These are phyloP conservation scores for Mytilinidion resinicola DNA, from an alignment of 495 filamentous ascomycete species.

Conservation along the genomic window DNA sequence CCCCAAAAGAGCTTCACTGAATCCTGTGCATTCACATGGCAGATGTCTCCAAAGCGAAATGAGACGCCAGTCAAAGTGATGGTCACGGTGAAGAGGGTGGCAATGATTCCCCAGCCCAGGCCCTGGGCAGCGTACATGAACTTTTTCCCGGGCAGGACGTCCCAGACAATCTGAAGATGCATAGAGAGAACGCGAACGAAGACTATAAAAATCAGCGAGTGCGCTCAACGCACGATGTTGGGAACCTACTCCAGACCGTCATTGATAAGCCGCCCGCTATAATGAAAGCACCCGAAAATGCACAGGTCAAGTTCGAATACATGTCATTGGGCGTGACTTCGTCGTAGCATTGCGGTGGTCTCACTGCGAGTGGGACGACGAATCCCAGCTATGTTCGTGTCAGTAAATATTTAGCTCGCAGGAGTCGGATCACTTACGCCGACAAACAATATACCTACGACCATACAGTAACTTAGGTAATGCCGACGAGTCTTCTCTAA, in stretches of 20 bases:
- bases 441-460: conserved; percentile 66
- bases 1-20: conserved; percentile 84
- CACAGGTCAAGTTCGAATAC: conserved; percentile 73
- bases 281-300: conserved; percentile 79
- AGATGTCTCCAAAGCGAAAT: conserved; percentile 83
- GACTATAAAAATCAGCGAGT: conserved; percentile 38
- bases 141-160: conserved; percentile 75
- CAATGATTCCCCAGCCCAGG: conserved; percentile 76
- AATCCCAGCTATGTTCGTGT: conserved; percentile 60
- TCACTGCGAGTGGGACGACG: conserved; percentile 77
- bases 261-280: conserved; percentile 77
- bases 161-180: conserved; percentile 97
- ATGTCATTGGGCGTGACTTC: conserved; percentile 91
- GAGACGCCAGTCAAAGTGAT: conserved; percentile 86
- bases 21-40: conserved; percentile 83
- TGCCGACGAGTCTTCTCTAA: conserved; percentile 87
- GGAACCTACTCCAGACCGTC: conserved; percentile 65
- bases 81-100: conserved; percentile 62
- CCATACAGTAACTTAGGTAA: conserved; percentile 83
- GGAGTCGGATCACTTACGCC: conserved; percentile 50
- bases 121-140: conserved; percentile 85
- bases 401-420: conserved; percentile 11
- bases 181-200: conserved; percentile 87
- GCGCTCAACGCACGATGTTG: not conserved
- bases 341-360: conserved; percentile 79